phyloP scores from a whole-genome alignment of 192 early-diverging fungal genomes.

The Coemansia sp. region DNA sequence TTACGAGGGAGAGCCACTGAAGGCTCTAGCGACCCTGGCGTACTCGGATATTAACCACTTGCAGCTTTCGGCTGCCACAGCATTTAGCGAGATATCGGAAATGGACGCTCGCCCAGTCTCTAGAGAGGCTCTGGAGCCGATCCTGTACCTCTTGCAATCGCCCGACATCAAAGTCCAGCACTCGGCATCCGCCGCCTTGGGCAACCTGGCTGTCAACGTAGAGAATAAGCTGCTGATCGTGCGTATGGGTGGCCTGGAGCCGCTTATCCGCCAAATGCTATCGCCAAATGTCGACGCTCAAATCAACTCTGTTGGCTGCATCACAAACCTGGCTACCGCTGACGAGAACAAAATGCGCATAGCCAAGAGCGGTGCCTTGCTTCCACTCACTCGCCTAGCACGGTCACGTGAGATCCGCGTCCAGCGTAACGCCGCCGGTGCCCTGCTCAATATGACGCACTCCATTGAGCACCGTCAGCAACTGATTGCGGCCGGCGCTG shows the following conservation, averaged over 20 bases:
- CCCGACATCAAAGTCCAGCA: constrained; percentile 83
- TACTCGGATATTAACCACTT: constrained; percentile 83
- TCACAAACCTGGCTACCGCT: constrained; percentile 85
- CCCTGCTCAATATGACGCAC: constrained; percentile 91
- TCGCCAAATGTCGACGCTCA: constrained; percentile 86
- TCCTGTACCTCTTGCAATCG: constrained; percentile 78
- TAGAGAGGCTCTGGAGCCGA: constrained; percentile 75
- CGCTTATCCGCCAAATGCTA: constrained; percentile 83
- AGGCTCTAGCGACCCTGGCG: constrained; percentile 77
- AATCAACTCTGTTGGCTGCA: constrained; percentile 92
- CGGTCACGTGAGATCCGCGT: constrained; percentile 80
- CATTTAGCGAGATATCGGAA: constrained; percentile 89
- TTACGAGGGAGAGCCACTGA: constrained; percentile 77
- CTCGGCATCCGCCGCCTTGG: constrained; percentile 81
- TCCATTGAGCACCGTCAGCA: constrained; percentile 79
- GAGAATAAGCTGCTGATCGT: constrained; percentile 86
- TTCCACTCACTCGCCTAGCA: constrained; percentile 71
- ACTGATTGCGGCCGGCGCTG: constrained; percentile 76
- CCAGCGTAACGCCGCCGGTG: constrained; percentile 87
- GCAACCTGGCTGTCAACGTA: constrained; percentile 76
- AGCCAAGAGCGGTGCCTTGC: constrained; percentile 78
- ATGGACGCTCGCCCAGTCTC: constrained; percentile 75
- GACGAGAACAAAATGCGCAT: constrained; percentile 90
- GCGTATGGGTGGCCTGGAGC: constrained; percentile 78
- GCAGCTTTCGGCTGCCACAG: constrained; percentile 82